phyloP scores from a whole-genome alignment of 495 filamentous ascomycete species.

The Tricharina praecox region DNA sequence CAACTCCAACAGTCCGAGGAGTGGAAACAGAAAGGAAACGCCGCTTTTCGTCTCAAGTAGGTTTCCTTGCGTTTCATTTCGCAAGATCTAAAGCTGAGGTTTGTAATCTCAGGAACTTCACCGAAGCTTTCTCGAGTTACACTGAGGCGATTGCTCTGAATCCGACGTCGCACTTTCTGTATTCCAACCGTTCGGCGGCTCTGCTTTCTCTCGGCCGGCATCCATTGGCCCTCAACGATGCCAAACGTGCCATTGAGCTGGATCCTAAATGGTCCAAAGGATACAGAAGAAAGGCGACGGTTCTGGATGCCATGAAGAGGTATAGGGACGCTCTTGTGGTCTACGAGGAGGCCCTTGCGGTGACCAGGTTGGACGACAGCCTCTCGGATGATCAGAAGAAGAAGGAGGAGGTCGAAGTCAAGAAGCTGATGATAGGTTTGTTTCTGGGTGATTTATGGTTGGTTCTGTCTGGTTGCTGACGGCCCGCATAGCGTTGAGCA shows the following conservation, averaged over 20 bases:
- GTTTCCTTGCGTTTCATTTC: neutral
- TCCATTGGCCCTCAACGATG: constrained; percentile 17
- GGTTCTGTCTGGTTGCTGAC: neutral
- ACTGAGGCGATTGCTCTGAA: constrained; percentile 20
- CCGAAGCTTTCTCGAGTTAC: constrained; percentile 16
- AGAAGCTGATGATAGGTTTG: constrained; percentile 13
- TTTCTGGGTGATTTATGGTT: neutral
- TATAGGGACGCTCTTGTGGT: constrained; percentile 11
- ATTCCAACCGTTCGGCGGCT: constrained; percentile 21
- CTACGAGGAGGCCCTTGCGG: constrained; percentile 15
- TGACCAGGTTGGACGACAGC: constrained; percentile 6
- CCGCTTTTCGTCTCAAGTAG: constrained; percentile 18
- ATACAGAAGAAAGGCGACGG: constrained; percentile 18
- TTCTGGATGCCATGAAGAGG: constrained; percentile 19
- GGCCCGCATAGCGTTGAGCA: constrained; percentile 15
- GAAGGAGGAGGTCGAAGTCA: constrained; percentile 16
- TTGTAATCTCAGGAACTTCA: constrained; percentile 13
- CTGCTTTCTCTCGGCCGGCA: constrained; percentile 21
- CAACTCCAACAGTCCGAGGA: constrained; percentile 18
- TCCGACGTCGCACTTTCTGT: constrained; percentile 16
- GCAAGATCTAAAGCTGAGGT: neutral
- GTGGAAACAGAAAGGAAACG: constrained; percentile 19
- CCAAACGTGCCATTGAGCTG: constrained; percentile 18
- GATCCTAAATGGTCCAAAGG: constrained; percentile 22
- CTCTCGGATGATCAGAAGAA: constrained; percentile 11